Evolutionary conservation across 1,139 yeast species (phyloP), one percentile per base, ranked within the genome.

Genomic region (Geotrichum reessii): DNA sequence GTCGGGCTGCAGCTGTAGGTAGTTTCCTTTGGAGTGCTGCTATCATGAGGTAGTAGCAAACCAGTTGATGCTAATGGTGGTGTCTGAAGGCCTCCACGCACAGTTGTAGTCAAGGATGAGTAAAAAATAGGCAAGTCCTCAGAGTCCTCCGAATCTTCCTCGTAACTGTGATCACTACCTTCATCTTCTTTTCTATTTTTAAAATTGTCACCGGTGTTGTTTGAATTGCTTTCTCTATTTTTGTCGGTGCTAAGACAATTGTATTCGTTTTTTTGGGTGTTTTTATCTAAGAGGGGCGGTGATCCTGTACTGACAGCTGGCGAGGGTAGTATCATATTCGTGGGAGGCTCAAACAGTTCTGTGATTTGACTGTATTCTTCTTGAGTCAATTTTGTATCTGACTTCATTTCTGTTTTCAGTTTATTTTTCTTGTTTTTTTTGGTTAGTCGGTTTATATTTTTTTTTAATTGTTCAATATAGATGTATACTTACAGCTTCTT

Each of bases 91-190:
- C 44, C 44, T 19, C 17, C 21, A 11, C 49, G 37, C 19, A 44
- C 25, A 25, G 22, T 52, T 27, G 49, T 25, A 42, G 42, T 17
- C n/a, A 48, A 27, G 1, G 55, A 52, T 21, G 55, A 42, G 31
- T 52, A 28, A 17, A 52, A 52, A 22, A 52, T 9, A 12, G 55
- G 55, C 31, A 42, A 37, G 33, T 50, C 52, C 37, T 50, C 52
- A 4, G 46, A 37, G 27, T 52, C 55, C 9, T 52, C 55, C 17
- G 55, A 52, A 27, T 52, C 55, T 7, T 47, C 25, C 27, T 28
- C 37, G 25, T 48, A 46, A 19, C 44, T 19, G n/a, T 33, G 33
- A 1, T 28, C 28, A 22, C n/a, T 27, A 25, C n/a, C n/a, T n/a
- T 31, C 25, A n/a, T 31, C 37, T 12, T 40, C 42, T 3, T 19